These are phyloP conservation scores for Dissophora globulifera DNA, from an alignment of 192 early-diverging fungal genomes.

Conservation along the genomic window DNA sequence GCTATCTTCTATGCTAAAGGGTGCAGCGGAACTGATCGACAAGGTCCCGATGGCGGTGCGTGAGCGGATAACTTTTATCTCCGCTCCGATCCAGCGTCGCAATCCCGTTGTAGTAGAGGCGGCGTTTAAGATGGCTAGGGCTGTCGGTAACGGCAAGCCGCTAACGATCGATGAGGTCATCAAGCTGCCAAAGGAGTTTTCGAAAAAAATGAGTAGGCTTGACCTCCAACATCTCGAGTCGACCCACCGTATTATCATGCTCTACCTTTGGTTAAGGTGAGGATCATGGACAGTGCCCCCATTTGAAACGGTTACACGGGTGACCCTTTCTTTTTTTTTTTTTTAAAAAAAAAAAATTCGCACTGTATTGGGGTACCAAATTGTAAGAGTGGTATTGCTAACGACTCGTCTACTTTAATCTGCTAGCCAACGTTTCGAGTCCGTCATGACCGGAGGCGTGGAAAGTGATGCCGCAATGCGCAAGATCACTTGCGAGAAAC, in stretches of 20 bases:
- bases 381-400: background rate
- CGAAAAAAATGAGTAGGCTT: constrained; percentile 7
- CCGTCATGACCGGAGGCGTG: constrained; percentile 29
- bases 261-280: constrained; percentile 91
- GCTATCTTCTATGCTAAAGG: constrained; percentile 2
- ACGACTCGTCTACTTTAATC: no score
- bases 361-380: no score
- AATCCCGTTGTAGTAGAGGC: constrained; percentile 15
- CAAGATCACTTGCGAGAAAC: constrained; percentile 26
- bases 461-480: constrained; percentile 23
- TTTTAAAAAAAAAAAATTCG: no score
- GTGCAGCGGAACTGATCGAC: constrained; percentile 29
- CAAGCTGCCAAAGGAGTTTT: constrained; percentile 45
- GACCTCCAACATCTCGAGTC: constrained; percentile 69
- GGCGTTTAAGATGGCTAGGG: constrained; percentile 18
- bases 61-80: constrained; percentile 46
- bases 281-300: background rate
- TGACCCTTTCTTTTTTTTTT: no score
- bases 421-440: constrained; percentile 30
- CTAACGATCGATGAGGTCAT: constrained; percentile 64
- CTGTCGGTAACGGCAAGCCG: constrained; percentile 31
- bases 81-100: constrained; percentile 51
- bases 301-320: background rate
- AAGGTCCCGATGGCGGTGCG: constrained; percentile 21
- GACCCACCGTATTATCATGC: constrained; percentile 79